Conservation (phyloP, 768 basidiomycete species). For the Kwoniella botswanensis region DNA sequence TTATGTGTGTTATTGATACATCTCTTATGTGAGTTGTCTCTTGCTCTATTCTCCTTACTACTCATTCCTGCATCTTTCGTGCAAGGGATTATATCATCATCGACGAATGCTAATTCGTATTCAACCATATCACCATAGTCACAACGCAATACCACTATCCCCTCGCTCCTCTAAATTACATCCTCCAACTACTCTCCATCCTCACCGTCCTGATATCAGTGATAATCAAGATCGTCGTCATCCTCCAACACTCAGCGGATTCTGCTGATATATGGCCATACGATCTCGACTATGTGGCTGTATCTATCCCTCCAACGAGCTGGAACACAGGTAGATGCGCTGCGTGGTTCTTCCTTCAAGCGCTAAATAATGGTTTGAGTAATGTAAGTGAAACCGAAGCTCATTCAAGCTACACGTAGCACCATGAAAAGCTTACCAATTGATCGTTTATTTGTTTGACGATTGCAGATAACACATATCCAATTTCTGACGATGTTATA, state of each 20-base stretch:
- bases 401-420: neutral
- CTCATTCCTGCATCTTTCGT: too few relatives aligned
- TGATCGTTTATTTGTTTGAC: too few relatives aligned
- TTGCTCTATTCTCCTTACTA: neutral
- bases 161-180: constrained; percentile 88
- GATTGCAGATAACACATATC: constrained; percentile 84
- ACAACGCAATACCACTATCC: constrained; percentile 96
- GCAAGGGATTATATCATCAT: too few relatives aligned
- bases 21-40: constrained; percentile 65
- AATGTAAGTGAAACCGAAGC: constrained; percentile 68
- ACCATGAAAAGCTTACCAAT: too few relatives aligned
- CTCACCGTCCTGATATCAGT: constrained; percentile 76
- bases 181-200: constrained; percentile 84
- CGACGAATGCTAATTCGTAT: too few relatives aligned
- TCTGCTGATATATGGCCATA: constrained; percentile 87
- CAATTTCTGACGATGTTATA: constrained; percentile 95
- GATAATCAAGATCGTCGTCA: constrained; percentile 75
- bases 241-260: constrained; percentile 66
- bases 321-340: constrained; percentile 74
- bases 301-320: constrained; percentile 71
- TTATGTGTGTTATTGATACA: constrained; percentile 85
- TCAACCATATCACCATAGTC: constrained; percentile 57
- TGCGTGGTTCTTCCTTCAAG: constrained; percentile 87
- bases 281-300: constrained; percentile 89
- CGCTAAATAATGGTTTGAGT: constrained; percentile 77